Evolutionary conservation across 306 rosid species (phyloP).

Genomic region (Lathyrus oleraceus): DNA sequence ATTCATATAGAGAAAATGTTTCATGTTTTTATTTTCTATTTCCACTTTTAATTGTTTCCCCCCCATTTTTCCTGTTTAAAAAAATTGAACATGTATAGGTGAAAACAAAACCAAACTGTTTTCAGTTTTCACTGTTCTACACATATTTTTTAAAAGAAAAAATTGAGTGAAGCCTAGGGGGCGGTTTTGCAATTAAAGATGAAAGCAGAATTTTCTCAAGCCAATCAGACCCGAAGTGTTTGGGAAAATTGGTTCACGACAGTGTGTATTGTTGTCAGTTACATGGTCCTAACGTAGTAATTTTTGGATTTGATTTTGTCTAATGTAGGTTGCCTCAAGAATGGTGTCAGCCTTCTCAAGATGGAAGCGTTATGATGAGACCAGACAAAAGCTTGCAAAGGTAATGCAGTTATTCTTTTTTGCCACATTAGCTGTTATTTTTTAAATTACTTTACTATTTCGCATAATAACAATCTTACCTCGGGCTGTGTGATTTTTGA

Average conservation of each 20-base stretch:
- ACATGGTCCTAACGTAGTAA: neutral
- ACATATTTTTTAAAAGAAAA: too few relatives aligned
- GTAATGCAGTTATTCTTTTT: conserved; percentile 40
- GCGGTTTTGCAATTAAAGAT: too few relatives aligned
- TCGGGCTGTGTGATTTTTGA: neutral
- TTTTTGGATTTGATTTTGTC: neutral
- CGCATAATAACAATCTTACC: neutral
- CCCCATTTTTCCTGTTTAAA: too few relatives aligned
- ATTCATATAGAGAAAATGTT: too few relatives aligned
- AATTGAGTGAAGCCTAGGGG: too few relatives aligned
- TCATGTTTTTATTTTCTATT: too few relatives aligned
- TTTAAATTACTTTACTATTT: neutral
- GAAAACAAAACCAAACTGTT: too few relatives aligned
- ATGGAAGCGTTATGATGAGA: conserved; percentile 87
- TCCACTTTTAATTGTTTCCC: too few relatives aligned
- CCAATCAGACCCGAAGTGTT: too few relatives aligned
- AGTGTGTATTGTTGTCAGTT: conserved; percentile 3
- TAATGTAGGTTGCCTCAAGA: conserved; percentile 83
- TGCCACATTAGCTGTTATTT: neutral
- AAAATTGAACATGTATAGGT: too few relatives aligned
- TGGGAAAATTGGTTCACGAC: neutral
- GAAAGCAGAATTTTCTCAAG: too few relatives aligned
- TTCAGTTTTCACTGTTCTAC: too few relatives aligned
- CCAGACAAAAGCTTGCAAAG: conserved; percentile 83
- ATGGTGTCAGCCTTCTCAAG: conserved; percentile 98